Evolutionary conservation across 768 basidiomycete species (phyloP).

Genomic region (Panaeolus papilionaceus): DNA sequence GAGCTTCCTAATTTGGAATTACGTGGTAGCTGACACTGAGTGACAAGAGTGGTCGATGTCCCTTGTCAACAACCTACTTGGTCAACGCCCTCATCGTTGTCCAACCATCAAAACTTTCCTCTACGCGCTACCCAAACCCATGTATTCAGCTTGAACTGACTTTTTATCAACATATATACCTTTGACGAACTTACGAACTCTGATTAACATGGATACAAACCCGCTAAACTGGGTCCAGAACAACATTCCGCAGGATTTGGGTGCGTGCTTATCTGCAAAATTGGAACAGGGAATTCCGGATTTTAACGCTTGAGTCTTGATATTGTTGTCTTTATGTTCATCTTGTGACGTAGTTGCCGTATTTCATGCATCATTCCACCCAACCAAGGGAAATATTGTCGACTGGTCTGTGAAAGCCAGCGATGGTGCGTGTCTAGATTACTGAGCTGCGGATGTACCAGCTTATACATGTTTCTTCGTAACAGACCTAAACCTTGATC

Average conservation of each 20-base stretch:
- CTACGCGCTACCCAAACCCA: not conserved
- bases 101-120: not conserved
- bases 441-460: not conserved
- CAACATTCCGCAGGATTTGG: slow-evolving; percentile 13
- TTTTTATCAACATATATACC: not conserved
- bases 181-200: slow-evolving; percentile 7
- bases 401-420: slow-evolving; percentile 81
- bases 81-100: slow-evolving; percentile 8
- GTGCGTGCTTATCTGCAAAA: slow-evolving; percentile 2
- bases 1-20: slow-evolving; percentile 6
- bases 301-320: not conserved
- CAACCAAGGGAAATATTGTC: slow-evolving; percentile 78
- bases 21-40: slow-evolving; percentile 5
- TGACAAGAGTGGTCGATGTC: not conserved
- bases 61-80: slow-evolving; percentile 10
- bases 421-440: slow-evolving; percentile 53
- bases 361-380: slow-evolving; percentile 86
- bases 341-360: slow-evolving; percentile 63
- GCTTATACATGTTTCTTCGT: not conserved
- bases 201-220: not conserved
- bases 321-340: not conserved
- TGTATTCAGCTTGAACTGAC: slow-evolving; percentile 1
- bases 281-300: not conserved
- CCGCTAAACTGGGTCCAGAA: not conserved
- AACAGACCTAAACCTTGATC: slow-evolving; percentile 67